Evolutionary conservation across 768 basidiomycete genomes (phyloP).

Genomic region (Boletus sensibilis): DNA sequence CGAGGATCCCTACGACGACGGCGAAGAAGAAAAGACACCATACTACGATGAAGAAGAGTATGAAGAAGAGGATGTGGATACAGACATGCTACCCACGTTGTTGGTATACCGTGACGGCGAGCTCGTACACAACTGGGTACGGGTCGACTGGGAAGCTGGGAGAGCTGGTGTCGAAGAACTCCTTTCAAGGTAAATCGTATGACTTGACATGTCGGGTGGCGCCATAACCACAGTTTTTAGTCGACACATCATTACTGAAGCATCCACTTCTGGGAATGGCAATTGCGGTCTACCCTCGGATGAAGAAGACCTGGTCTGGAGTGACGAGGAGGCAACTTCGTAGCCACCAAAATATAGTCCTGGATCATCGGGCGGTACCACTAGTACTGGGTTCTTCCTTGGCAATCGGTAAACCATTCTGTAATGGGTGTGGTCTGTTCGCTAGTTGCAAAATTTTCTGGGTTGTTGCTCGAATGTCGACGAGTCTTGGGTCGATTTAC

Average conservation of each 20-base stretch:
- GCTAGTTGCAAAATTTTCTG: neutral
- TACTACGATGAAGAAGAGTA: slow-evolving; percentile 42
- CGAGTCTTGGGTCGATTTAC: neutral
- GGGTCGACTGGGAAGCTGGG: slow-evolving; percentile 85
- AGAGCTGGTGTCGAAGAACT: slow-evolving; percentile 66
- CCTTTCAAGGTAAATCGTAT: slow-evolving; percentile 49
- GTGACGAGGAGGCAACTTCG: slow-evolving; percentile 44
- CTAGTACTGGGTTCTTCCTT: neutral
- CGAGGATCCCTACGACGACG: slow-evolving; percentile 49
- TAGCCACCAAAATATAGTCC: neutral
- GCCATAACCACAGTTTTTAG: slow-evolving; percentile 6
- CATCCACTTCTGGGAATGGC: slow-evolving; percentile 26
- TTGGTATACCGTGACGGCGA: slow-evolving; percentile 78
- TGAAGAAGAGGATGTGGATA: slow-evolving; percentile 66
- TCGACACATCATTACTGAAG: slow-evolving; percentile 27
- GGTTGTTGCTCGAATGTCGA: neutral
- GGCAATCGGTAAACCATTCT: neutral
- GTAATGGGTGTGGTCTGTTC: neutral
- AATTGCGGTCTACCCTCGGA: slow-evolving; percentile 49
- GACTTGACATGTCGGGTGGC: neutral
- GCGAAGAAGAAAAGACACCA: slow-evolving; percentile 28
- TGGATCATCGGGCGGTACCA: neutral
- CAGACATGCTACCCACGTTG: slow-evolving; percentile 77
- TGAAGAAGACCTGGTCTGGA: slow-evolving; percentile 54
- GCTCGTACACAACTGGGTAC: slow-evolving; percentile 85